phyloP scores from a whole-genome alignment of 768 basidiomycete species.

The Mrakia gelida region DNA sequence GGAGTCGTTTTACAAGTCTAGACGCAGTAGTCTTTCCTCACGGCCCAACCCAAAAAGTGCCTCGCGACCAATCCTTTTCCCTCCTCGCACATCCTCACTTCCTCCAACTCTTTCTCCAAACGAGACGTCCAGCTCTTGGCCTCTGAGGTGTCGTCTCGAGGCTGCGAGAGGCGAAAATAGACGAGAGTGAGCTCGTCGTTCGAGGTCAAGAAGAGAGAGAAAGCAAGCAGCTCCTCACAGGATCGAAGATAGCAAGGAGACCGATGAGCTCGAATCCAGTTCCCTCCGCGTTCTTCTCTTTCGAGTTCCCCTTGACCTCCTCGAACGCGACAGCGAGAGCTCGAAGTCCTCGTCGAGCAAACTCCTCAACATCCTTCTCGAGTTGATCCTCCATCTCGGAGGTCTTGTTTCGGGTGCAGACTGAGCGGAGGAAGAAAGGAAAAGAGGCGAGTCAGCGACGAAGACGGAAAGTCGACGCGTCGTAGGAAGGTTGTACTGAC shows the following conservation, averaged over 20 bases:
- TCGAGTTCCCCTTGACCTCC: conserved; percentile 77
- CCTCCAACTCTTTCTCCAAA: no score
- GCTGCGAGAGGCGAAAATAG: conserved; percentile 40
- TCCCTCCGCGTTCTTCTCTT: conserved; percentile 65
- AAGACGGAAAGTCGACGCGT: neutral
- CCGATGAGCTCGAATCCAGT: conserved; percentile 97
- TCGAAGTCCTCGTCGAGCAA: conserved; percentile 93
- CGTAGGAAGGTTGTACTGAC: neutral
- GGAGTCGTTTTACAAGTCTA: no score
- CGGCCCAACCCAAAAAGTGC: no score
- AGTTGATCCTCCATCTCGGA: conserved; percentile 84
- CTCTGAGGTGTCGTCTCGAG: conserved; percentile 94
- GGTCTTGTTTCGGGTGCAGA: conserved; percentile 96
- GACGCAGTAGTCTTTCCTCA: no score
- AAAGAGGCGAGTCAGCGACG: neutral
- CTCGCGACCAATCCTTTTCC: no score
- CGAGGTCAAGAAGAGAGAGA: neutral
- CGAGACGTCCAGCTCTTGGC: no score
- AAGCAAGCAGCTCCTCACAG: conserved; percentile 40
- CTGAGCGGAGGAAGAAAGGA: conserved; percentile 56
- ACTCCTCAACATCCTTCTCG: conserved; percentile 94
- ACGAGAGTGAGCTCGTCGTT: neutral
- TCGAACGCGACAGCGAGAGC: conserved; percentile 94
- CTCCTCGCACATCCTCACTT: no score
- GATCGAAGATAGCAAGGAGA: conserved; percentile 95